phyloP scores from a whole-genome alignment of 441 rosid genomes.

The Adansonia grandidieri region DNA sequence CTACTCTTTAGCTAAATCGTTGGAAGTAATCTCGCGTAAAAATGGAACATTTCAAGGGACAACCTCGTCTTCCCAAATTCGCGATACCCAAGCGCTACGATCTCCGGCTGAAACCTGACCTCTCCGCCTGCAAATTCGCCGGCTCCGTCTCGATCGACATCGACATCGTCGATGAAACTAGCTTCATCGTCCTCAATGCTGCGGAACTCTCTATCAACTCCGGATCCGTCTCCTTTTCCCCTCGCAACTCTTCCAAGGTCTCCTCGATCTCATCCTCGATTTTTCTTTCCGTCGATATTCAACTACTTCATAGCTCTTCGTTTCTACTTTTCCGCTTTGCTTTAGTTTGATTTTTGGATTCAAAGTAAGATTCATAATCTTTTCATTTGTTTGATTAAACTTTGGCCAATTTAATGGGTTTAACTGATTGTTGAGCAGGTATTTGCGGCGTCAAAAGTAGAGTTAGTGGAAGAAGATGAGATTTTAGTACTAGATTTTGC shows the following conservation, averaged over 20 bases:
- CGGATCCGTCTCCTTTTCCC: slow-evolving; percentile 55
- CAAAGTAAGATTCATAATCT: background rate
- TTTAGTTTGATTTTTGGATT: background rate
- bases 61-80: slow-evolving; percentile 87
- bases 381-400: slow-evolving; percentile 1
- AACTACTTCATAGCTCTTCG: background rate
- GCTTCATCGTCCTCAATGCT: slow-evolving; percentile 87
- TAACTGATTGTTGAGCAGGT: slow-evolving; percentile 43
- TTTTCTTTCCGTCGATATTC: background rate
- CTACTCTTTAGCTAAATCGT: background rate
- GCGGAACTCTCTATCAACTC: slow-evolving; percentile 68
- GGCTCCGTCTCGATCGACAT: slow-evolving; percentile 70
- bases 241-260: slow-evolving; percentile 60
- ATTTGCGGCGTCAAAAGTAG: slow-evolving; percentile 52
- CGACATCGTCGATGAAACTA: slow-evolving; percentile 59
- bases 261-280: background rate
- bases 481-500: slow-evolving; percentile 74
- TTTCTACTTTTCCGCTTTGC: slow-evolving; percentile 2
- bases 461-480: slow-evolving; percentile 68
- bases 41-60: slow-evolving; percentile 85
- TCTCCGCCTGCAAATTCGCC: slow-evolving; percentile 65
- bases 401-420: background rate
- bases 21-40: slow-evolving; percentile 28
- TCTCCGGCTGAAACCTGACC: slow-evolving; percentile 77
- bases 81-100: slow-evolving; percentile 83